Evolutionary conservation across 129 eudicot genomes (phyloP), one percentile per base, ranked within the genome.

Genomic region (Centella asiatica): DNA sequence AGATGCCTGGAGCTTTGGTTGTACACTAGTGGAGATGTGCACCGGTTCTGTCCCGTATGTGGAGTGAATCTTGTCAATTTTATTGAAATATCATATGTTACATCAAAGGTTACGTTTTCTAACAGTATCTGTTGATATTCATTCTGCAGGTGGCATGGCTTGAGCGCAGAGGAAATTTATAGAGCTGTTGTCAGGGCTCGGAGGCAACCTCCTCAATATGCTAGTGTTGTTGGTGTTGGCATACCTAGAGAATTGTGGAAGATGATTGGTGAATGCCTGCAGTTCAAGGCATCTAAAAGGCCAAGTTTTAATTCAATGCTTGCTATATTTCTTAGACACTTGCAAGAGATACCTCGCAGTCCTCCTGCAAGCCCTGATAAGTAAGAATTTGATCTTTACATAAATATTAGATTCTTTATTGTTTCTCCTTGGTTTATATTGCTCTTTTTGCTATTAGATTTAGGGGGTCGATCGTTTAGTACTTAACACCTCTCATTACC

Each of bases 1-100:
- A 46, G 99, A 92, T 92, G 96, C 99, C 45, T 92, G 99, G 99
- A 92, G 99, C 77, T 92, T 92, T 76, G 99, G 99, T 46, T 92
- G 99, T 70, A 87, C 99, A 36, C 71, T 92, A 71, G 96, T 92
- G 68, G 99, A 92, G 83, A 92, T 92, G 99, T 92, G 99, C 81
- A 92, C 99, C 19, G 99, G 99, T 65, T 75, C 96, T 64, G 71
- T 82, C 56, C 99, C 99, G 99, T 92, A 87, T 45, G 99, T 70
- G 66, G 45, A 73, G 44, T 50, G 15, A 22, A 62, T 71, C 42
- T 62, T 31, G 46, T 34, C 46, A 33, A 0, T 53, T 6, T 53
- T 19, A 12, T 53, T 9, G 15, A 14, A 20, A 26, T 53, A 53
- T 53, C 14, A 2, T 34, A 11, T 53, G 0, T 26, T 53, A 4